Conservation (phyloP, 1,284 basidiomycete genomes). For the Thelephora terrestris region DNA sequence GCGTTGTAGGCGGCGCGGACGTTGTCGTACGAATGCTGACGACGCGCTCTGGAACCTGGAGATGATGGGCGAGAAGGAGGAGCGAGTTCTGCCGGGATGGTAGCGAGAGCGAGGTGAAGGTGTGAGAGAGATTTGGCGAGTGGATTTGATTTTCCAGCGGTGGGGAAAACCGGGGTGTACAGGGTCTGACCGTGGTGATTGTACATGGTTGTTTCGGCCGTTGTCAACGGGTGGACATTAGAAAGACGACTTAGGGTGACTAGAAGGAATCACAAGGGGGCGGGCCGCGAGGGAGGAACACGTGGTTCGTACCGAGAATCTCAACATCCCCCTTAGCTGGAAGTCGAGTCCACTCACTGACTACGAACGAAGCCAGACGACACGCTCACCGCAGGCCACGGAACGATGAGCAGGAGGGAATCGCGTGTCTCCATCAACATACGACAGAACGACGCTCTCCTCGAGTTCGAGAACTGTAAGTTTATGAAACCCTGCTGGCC, state of each 20-base stretch:
- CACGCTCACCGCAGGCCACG: conserved; percentile 28
- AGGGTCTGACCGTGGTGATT: neutral
- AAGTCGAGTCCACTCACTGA: no score
- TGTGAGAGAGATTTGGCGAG: neutral
- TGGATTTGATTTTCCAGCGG: neutral
- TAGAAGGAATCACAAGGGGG: no score
- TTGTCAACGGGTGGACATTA: no score
- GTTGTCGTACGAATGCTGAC: no score
- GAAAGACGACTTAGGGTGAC: no score
- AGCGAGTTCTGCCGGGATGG: conserved; percentile 1
- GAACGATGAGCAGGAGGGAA: conserved; percentile 68
- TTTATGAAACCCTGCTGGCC: conserved; percentile 11
- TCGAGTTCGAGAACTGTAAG: conserved; percentile 77
- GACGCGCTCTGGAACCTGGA: neutral
- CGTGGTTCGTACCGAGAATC: neutral
- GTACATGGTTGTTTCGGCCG: no score
- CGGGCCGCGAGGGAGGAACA: no score
- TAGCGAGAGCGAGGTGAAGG: neutral
- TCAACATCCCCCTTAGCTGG: neutral
- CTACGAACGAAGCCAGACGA: conserved; percentile 2
- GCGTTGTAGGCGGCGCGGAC: neutral
- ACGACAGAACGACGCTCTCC: conserved; percentile 66
- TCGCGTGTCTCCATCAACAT: conserved; percentile 57
- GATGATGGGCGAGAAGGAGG: neutral
- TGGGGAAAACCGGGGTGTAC: neutral